A percentile compares a stretch with the other conserved stretches of the same genome.
Evolutionary conservation across 2,329 filamentous ascomycete genomes (phyloP).

Genomic region (Ophiostoma triangulosporum): DNA sequence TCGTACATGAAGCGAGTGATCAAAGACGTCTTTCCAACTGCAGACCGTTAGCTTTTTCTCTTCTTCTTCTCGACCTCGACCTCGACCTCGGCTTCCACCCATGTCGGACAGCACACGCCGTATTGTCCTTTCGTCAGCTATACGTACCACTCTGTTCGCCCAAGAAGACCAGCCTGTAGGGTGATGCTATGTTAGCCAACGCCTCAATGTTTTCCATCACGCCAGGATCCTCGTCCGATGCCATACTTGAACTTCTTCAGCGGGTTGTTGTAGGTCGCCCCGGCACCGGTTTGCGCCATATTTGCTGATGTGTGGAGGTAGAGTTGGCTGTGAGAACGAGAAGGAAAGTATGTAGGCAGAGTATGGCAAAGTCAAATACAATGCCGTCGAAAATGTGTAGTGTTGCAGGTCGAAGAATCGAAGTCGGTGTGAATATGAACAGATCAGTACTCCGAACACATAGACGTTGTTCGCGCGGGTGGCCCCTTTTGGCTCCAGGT

Average conservation of each 20-base stretch:
- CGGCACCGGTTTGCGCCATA: constrained; percentile 68
- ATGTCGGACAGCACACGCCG: background rate
- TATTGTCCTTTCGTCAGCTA: background rate
- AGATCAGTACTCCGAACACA: background rate
- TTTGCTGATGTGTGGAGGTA: constrained; percentile 18
- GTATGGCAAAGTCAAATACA: background rate
- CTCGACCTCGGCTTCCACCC: background rate
- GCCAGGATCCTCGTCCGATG: background rate
- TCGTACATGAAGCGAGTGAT: constrained; percentile 99
- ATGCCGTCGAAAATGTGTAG: background rate
- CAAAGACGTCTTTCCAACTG: constrained; percentile 95
- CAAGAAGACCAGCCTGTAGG: constrained; percentile 74
- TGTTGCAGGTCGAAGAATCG: background rate
- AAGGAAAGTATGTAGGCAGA: background rate
- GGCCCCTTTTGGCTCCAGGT: constrained; percentile 1
- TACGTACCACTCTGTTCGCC: constrained; percentile 92
- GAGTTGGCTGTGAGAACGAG: background rate
- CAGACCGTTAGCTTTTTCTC: background rate
- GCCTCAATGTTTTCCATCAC: background rate
- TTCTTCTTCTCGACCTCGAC: no score
- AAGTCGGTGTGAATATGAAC: background rate
- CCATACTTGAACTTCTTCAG: constrained; percentile 98
- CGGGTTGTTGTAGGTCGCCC: constrained; percentile 90
- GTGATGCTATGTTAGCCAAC: constrained; percentile 5
- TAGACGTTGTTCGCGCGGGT: background rate